A percentile compares a stretch with the other conserved stretches of the same genome.
Evolutionary conservation across 768 basidiomycete genomes (phyloP).

Genomic region (Boletus tylopilopsis): DNA sequence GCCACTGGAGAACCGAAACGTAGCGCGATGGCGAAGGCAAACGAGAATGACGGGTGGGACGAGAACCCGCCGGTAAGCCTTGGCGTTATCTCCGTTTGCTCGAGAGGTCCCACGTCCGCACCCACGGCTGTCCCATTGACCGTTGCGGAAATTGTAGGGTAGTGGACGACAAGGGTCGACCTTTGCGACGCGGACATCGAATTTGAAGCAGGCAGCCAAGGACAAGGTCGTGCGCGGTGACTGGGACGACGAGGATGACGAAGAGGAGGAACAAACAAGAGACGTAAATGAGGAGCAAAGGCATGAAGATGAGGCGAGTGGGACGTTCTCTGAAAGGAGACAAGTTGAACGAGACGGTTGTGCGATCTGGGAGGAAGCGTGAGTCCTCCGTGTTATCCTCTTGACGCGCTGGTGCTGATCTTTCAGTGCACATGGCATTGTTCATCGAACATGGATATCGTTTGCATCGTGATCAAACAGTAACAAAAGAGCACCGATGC

Average conservation of each 20-base stretch:
- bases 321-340: not conserved
- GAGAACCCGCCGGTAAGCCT: slow-evolving; percentile 16
- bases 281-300: not conserved
- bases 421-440: slow-evolving; percentile 3
- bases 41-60: slow-evolving; percentile 15
- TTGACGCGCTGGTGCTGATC: slow-evolving; percentile 9
- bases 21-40: slow-evolving; percentile 11
- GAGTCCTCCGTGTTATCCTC: slow-evolving; percentile 27
- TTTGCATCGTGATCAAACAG: slow-evolving; percentile 30
- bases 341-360: slow-evolving; percentile 32
- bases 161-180: slow-evolving; percentile 1
- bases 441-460: not conserved
- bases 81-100: not conserved
- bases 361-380: slow-evolving; percentile 72
- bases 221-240: slow-evolving; percentile 39
- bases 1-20: not conserved
- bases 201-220: not conserved
- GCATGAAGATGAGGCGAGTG: not conserved
- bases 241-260: slow-evolving; percentile 55
- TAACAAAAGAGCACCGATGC: slow-evolving; percentile 65
- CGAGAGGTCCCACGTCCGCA: slow-evolving; percentile 1
- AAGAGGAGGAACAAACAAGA: not conserved
- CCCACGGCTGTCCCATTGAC: too few species aligned
- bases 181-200: slow-evolving; percentile 1
- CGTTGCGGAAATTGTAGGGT: slow-evolving; percentile 1